These are phyloP conservation scores for Kentomonas sorsogonicus DNA, from an alignment of 208 protist species.

Conservation along the genomic window DNA sequence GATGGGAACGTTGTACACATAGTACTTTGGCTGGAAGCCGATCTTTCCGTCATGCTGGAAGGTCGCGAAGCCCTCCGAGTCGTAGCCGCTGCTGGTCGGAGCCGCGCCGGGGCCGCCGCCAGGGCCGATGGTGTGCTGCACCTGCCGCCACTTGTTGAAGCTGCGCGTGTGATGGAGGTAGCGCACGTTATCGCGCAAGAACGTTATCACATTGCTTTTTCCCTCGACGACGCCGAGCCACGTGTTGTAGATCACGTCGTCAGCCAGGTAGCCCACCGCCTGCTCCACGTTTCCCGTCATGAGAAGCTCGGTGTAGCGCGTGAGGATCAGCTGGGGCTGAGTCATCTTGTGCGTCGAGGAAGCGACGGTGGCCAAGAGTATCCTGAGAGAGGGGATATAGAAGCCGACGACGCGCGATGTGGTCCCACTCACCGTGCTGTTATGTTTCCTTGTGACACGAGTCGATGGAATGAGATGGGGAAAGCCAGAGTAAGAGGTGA, in stretches of 20 bases:
- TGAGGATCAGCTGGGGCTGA: slow-evolving; percentile 53
- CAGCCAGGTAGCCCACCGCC: slow-evolving; percentile 51
- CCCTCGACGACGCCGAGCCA: slow-evolving; percentile 78
- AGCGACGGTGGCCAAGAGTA: too few relatives aligned
- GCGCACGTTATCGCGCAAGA: slow-evolving; percentile 72
- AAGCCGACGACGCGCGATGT: too few relatives aligned
- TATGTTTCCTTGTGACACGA: too few relatives aligned
- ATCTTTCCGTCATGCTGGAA: slow-evolving; percentile 76
- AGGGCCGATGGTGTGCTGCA: slow-evolving; percentile 61
- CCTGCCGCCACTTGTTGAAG: slow-evolving; percentile 66
- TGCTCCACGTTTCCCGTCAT: slow-evolving; percentile 46
- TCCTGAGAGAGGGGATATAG: too few relatives aligned
- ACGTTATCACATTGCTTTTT: slow-evolving; percentile 61
- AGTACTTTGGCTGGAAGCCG: slow-evolving; percentile 32
- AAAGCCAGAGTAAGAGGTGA: too few relatives aligned
- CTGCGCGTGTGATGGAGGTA: slow-evolving; percentile 57
- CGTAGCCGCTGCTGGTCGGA: slow-evolving; percentile 37
- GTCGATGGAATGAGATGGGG: too few relatives aligned
- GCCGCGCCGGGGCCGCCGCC: slow-evolving; percentile 4
- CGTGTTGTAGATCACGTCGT: slow-evolving; percentile 71
- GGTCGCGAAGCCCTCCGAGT: slow-evolving; percentile 63
- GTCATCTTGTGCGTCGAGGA: too few relatives aligned
- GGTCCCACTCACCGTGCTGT: too few relatives aligned
- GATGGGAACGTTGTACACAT: slow-evolving; percentile 31
- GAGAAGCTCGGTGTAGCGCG: slow-evolving; percentile 58